Percentiles rank a stretch among this genome's conserved stretches.
Conservation (phyloP, 139 green algal species). For the Tetraselmis chui region DNA sequence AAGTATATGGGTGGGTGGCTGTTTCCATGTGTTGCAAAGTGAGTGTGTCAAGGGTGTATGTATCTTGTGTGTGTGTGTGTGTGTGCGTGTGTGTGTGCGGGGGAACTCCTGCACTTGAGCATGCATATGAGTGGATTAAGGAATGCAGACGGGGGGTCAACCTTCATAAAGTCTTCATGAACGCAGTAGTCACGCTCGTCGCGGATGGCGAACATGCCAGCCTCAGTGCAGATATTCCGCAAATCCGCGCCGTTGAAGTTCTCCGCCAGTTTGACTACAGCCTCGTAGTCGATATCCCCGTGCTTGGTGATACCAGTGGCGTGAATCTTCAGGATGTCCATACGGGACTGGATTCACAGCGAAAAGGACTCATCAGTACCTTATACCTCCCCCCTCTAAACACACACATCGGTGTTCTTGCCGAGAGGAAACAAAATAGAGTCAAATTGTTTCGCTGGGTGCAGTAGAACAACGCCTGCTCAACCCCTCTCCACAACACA, state of each 20-base stretch:
- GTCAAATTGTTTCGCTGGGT: too few relatives aligned
- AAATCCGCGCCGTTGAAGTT: slow-evolving; percentile 98
- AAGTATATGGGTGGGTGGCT: too few relatives aligned
- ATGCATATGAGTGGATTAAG: slow-evolving; percentile 6
- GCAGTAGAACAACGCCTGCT: neutral
- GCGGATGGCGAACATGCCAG: slow-evolving; percentile 96
- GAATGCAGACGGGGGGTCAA: slow-evolving; percentile 11
- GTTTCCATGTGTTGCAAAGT: too few relatives aligned
- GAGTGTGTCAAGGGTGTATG: too few relatives aligned
- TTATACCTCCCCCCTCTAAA: too few relatives aligned
- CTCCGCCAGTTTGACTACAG: slow-evolving; percentile 92
- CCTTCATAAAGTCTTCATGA: slow-evolving; percentile 99
- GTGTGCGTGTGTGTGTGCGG: too few relatives aligned
- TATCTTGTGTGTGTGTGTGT: too few relatives aligned
- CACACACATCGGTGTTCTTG: too few relatives aligned
- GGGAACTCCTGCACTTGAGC: too few relatives aligned
- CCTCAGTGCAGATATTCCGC: slow-evolving; percentile 98
- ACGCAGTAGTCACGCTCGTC: slow-evolving; percentile 93
- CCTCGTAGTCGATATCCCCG: slow-evolving; percentile 99
- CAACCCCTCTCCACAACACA: neutral
- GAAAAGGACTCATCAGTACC: too few relatives aligned
- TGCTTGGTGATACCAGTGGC: slow-evolving; percentile 88
- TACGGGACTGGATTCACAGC: slow-evolving; percentile 59
- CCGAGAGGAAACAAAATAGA: too few relatives aligned
- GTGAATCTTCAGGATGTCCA: slow-evolving; percentile 99